These are phyloP conservation scores for Torulaspora pretoriensis DNA, from an alignment of 1,139 yeast species.

Conservation along the genomic window DNA sequence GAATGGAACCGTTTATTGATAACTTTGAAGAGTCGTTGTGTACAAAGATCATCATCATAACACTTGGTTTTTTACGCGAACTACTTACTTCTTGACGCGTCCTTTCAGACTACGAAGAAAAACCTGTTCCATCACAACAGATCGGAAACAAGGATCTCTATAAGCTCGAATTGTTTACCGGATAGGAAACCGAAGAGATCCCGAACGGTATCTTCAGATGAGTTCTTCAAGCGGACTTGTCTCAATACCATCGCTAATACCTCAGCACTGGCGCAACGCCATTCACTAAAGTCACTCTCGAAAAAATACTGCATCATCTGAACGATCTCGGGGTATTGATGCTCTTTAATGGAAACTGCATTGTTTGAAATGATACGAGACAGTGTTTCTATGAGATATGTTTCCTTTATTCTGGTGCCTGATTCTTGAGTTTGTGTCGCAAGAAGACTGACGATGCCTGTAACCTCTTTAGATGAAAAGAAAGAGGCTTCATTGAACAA, in stretches of 20 bases:
- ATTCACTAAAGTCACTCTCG: constrained; percentile 17
- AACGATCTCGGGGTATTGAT: constrained; percentile 24
- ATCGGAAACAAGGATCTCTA: constrained; percentile 3
- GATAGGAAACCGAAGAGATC: constrained; percentile 5
- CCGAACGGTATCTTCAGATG: neutral
- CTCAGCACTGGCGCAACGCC: constrained; percentile 23
- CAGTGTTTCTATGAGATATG: constrained; percentile 25
- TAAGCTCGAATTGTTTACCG: constrained; percentile 3
- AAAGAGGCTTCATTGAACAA: constrained; percentile 16
- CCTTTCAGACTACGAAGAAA: neutral
- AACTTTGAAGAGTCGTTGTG: neutral
- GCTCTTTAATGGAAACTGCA: constrained; percentile 5
- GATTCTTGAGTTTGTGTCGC: constrained; percentile 15
- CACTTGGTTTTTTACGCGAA: neutral
- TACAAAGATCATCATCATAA: neutral
- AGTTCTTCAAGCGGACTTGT: neutral
- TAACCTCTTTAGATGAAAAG: constrained; percentile 20
- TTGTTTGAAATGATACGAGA: constrained; percentile 7
- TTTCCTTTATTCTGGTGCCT: constrained; percentile 16
- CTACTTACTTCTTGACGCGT: constrained; percentile 1
- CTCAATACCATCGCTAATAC: constrained; percentile 13
- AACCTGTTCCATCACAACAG: neutral
- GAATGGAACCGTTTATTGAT: neutral
- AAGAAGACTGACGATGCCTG: constrained; percentile 20
- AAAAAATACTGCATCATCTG: constrained; percentile 17